A percentile compares a stretch with the other conserved stretches of the same genome.
Conservation (phyloP, 768 basidiomycete species). For the Suillus americanus region DNA sequence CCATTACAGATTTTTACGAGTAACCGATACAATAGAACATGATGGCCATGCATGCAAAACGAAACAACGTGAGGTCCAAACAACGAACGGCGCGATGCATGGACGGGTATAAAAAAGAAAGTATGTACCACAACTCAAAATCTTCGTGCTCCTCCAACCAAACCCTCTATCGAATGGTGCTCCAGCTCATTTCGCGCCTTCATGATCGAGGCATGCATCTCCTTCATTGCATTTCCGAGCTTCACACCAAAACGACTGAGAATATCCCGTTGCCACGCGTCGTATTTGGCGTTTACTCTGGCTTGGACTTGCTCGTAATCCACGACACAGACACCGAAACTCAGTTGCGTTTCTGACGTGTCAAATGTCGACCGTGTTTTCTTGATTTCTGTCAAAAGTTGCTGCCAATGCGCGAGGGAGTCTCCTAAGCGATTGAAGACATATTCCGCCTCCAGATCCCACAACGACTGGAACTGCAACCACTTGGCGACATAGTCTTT, state of each 20-base stretch:
- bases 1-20: slow-evolving; percentile 1
- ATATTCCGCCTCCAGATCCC: slow-evolving; percentile 97
- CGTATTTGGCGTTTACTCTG: slow-evolving; percentile 97
- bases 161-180: slow-evolving; percentile 92
- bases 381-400: slow-evolving; percentile 94
- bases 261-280: slow-evolving; percentile 96
- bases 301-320: slow-evolving; percentile 99
- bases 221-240: slow-evolving; percentile 94
- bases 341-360: slow-evolving; percentile 89
- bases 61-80: slow-evolving; percentile 1
- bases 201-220: slow-evolving; percentile 89
- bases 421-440: slow-evolving; percentile 96
- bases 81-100: slow-evolving; percentile 1
- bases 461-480: slow-evolving; percentile 98
- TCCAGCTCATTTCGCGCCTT: slow-evolving; percentile 96
- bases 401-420: slow-evolving; percentile 91
- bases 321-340: slow-evolving; percentile 91
- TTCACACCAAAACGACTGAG: slow-evolving; percentile 89
- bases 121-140: background rate
- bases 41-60: background rate
- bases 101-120: background rate
- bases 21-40: slow-evolving; percentile 3
- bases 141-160: slow-evolving; percentile 50
- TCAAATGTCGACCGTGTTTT: slow-evolving; percentile 96
- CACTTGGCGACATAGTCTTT: slow-evolving; percentile 94